Evolutionary conservation across 169 alveolate species (phyloP), one percentile per base, ranked within the genome.

Genomic region (Plasmodium vivax): DNA sequence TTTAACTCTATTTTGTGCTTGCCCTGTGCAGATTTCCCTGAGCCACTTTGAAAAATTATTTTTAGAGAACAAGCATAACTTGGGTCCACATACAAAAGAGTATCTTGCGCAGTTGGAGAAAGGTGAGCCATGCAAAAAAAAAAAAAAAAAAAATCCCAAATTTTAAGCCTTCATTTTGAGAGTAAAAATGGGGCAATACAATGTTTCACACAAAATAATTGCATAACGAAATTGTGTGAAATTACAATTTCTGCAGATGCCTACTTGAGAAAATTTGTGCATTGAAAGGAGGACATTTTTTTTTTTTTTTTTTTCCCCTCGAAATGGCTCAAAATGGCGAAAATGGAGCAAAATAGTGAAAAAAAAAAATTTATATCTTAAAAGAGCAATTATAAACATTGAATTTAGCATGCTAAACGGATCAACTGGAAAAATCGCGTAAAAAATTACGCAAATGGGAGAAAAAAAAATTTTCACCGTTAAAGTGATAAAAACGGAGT

Each of bases 51-150:
- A 85, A 51, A 54, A 51, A 4, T 27, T 74, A 34, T 41, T 23
- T 27, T 38, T 30, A 62, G 19, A 23, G 82, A 85, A 47, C 36
- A 85, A 54, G 54, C 62, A 85, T 74, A 74, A 51, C 68, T 8
- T 85, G 43, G 36, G 58, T 54, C 62, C 51, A 16, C 93, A 51
- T 27, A 75, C 85, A 34, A 73, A 74, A 85, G 82, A 75, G 68
- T 85, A 85, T 54, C 45, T 85, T 51, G 54, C 34, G 41, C 56
- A 47, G 41, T 85, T 85, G 43, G 85, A n/a, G 80, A 73, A 85
- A 14, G 82, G 83, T 84, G 23, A 71, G 34, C 68, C 27, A 54
- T 54, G 72, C 80, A n/a, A 41, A 74, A 83, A 58, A 83, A 83
- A 27, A n/a, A 51, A 82, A 1, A 82, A n/a, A 51, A 7, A 83